Evolutionary conservation across 208 protist genomes (phyloP).

Genomic region (Leishmania mexicana): DNA sequence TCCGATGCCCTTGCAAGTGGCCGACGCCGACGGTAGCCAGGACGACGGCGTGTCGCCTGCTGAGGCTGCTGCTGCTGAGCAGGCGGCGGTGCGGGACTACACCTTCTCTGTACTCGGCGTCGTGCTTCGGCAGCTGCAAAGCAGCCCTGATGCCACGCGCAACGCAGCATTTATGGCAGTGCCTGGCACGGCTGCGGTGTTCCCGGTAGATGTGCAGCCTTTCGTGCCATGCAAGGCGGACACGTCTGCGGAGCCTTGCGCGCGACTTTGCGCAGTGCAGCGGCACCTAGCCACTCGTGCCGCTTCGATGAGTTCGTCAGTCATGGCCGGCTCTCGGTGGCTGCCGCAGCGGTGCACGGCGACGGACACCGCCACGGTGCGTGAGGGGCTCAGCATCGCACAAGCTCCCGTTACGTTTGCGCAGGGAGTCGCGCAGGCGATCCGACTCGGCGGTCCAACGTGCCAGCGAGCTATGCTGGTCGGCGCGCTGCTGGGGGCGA

Average conservation of each 20-base stretch:
- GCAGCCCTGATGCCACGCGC: constrained; percentile 68
- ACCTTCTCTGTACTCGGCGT: constrained; percentile 54
- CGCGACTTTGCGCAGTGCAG: constrained; percentile 8
- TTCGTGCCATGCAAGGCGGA: constrained; percentile 8
- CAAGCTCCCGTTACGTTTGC: constrained; percentile 48
- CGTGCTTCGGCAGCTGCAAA: constrained; percentile 77
- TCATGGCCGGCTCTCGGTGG: constrained; percentile 4
- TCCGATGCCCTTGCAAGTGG: background rate
- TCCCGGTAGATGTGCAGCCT: constrained; percentile 48
- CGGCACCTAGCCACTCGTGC: background rate
- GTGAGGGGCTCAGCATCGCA: constrained; percentile 64
- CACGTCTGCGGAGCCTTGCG: background rate
- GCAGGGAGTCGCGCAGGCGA: constrained; percentile 55
- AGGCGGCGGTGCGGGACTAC: constrained; percentile 27
- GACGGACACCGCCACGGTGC: constrained; percentile 44
- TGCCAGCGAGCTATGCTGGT: constrained; percentile 82
- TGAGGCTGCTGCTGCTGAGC: constrained; percentile 28
- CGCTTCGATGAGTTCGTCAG: background rate
- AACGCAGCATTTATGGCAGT: constrained; percentile 74
- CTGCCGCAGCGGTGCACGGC: constrained; percentile 34
- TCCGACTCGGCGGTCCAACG: constrained; percentile 45
- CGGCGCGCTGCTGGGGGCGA: constrained; percentile 76
- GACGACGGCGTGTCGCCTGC: background rate
- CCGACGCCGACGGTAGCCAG: background rate
- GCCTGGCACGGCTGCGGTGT: constrained; percentile 47